phyloP scores from a whole-genome alignment of 2,329 filamentous ascomycete species.

The Talaromyces islandicus region DNA sequence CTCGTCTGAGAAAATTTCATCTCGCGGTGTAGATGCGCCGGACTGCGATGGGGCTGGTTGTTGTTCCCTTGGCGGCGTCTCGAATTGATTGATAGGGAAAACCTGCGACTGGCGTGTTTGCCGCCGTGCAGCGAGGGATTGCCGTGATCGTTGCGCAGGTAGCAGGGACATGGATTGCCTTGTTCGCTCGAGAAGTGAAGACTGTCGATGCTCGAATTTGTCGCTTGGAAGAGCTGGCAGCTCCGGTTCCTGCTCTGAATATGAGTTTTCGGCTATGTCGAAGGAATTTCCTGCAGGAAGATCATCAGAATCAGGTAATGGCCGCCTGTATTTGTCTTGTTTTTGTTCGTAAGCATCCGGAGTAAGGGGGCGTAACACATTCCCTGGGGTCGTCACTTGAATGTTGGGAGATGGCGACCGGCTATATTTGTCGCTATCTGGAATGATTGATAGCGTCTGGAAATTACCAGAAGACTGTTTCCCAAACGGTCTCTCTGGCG shows the following conservation, averaged over 20 bases:
- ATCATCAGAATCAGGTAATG: neutral
- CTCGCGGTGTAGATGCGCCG: constrained; percentile 49
- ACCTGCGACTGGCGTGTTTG: constrained; percentile 25
- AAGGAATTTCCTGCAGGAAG: neutral
- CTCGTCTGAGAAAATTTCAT: constrained; percentile 65
- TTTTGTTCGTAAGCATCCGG: neutral
- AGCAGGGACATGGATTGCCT: constrained; percentile 70
- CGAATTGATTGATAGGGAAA: constrained; percentile 53
- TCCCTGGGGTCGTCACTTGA: constrained; percentile 2
- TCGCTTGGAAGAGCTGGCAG: constrained; percentile 12
- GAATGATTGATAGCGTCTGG: constrained; percentile 5
- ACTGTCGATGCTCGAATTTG: constrained; percentile 16
- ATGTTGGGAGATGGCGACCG: constrained; percentile 5
- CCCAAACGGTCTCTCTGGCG: neutral
- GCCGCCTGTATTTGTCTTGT: neutral
- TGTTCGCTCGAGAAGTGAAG: constrained; percentile 68
- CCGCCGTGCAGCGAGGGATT: constrained; percentile 17
- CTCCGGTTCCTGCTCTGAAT: constrained; percentile 3
- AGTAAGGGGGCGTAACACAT: neutral
- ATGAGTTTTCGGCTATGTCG: neutral
- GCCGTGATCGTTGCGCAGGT: constrained; percentile 27
- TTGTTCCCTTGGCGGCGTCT: constrained; percentile 41
- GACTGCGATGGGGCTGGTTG: constrained; percentile 16
- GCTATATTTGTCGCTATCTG: constrained; percentile 3
- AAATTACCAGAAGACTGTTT: constrained; percentile 1